Evolutionary conservation across 805 yeast genomes (phyloP).

Genomic region (Sungouiella thailandica): DNA sequence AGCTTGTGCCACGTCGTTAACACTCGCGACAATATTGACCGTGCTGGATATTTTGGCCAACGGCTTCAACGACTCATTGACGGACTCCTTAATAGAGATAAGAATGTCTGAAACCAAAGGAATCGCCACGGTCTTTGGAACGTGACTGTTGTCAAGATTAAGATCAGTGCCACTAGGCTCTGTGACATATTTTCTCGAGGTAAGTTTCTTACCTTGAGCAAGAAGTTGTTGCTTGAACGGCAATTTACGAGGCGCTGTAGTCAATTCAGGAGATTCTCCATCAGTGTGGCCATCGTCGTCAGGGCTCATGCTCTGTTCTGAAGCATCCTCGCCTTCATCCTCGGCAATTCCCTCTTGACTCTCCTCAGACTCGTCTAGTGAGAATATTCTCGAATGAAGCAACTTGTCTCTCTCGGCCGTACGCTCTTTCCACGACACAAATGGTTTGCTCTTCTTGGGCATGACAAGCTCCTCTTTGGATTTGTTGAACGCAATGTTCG

Average conservation of each 20-base stretch:
- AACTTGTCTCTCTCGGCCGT: slow-evolving; percentile 25
- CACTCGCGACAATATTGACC: no score
- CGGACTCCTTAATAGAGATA: slow-evolving; percentile 11
- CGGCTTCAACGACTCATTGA: slow-evolving; percentile 20
- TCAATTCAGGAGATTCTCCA: neutral
- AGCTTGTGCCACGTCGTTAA: no score
- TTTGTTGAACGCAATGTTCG: slow-evolving; percentile 29
- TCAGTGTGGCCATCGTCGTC: slow-evolving; percentile 2
- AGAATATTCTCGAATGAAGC: slow-evolving; percentile 16
- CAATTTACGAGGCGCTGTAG: no score
- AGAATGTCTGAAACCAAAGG: slow-evolving; percentile 11
- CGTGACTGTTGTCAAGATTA: slow-evolving; percentile 2
- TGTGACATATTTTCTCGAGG: slow-evolving; percentile 1
- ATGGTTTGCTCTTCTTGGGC: slow-evolving; percentile 26
- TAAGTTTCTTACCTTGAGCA: slow-evolving; percentile 8
- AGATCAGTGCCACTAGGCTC: slow-evolving; percentile 1
- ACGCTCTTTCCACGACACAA: slow-evolving; percentile 34
- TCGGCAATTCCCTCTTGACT: neutral
- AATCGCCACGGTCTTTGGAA: slow-evolving; percentile 7
- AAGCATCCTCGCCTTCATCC: neutral
- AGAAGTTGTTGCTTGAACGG: slow-evolving; percentile 24
- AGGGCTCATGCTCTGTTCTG: no score
- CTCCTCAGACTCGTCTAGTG: slow-evolving; percentile 14
- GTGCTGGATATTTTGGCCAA: no score
- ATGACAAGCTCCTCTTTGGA: slow-evolving; percentile 36